Base-by-base conservation (phyloP, 2,329 filamentous ascomycete species). In the Aspergillus udagawae region DNA sequence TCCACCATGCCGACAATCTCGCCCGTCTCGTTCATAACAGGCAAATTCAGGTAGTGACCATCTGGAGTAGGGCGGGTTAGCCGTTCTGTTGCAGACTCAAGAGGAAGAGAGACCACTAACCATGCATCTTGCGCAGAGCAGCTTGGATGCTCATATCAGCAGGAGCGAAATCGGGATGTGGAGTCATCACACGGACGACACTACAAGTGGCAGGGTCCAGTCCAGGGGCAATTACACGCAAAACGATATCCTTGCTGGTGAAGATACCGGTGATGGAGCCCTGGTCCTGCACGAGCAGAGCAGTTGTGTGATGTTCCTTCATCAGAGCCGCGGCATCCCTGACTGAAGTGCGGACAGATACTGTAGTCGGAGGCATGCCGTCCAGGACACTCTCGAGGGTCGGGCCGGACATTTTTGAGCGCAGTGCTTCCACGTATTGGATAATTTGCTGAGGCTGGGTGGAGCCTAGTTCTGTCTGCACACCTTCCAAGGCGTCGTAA, bases 1-100 rank as follows among this genome's bases (percentile, higher is more conserved):
- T 99, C 94, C 27, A 99, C 94, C 94, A 99, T 99, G 69, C 94
- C 94, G 57, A 99, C 94, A 70, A 99, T 99, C 76, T 99, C 94
- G 63, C 93, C 94, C 60, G 85, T 83, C 64, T 96, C 92, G 75
- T 97, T 97, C 94, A 99, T 99, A 61, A 99, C 94, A 8, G 94
- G 94, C 48, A 99, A 81, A 75, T 99, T 99, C 55, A 99, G 86
- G 75, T 99, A 99, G 76, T 99, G 94, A 14, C 94, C 94, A 79
- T 99, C 93, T 95, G 63, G 27, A 17, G 49, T 60, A 50, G 56
- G 63, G 44, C 49, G 55, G 12, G 14, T 60, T 48, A 53, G 32
- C 38, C 10, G 25, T 17, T 4, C 27, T 4, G 51, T 29, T 20
- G 17, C 7, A 21, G 21, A 50, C 25, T 6, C 10, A 2, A 8